Base-by-base conservation (phyloP, 2,329 filamentous ascomycete species). In the Hymenoscyphus occultus region DNA sequence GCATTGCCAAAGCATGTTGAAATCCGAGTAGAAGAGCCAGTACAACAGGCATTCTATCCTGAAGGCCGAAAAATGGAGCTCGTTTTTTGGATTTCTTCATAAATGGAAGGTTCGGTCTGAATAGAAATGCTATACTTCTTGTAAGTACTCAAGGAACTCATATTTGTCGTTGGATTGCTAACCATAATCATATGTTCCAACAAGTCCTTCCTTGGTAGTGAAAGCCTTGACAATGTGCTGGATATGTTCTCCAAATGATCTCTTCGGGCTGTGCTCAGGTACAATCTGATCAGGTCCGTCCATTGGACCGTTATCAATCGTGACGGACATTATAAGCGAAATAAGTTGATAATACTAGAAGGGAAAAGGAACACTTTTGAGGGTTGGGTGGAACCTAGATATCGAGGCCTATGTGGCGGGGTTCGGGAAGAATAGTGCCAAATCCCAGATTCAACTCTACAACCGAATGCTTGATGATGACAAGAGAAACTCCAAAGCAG, bases 111-210 rank as follows among this genome's bases (percentile, higher is more conserved):
- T 91, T 93, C 1, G 86, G 75, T 66, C 69, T 74, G 82, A 97
- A 96, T 51, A 97, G 87, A 74, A 93, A 95, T 19, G 66, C 73
- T 74, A 56, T n/a, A 28, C 5, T 35, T 13, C 64, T 39, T 67
- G 35, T 68, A 62, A 68, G 61, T 56, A 16, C 16, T 40, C 13
- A 22, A 64, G 12, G 57, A 63, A 62, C 6, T 56, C 51, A 5
- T 64, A 63, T 14, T 14, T 16, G 59, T 39, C 84, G 28, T 81
- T 5, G 13, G 28, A 86, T 77, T 54, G 14, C 67, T 64, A 64
- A 73, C 71, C 90, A 83, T 97, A 97, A 82, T 97, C 90, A 77
- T 97, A 97, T 72, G 87, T 83, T 68, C 93, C 93, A 64, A 97
- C 77, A 32, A 97, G 83, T 13, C 93, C 93, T 81, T 80, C 80